Evolutionary conservation across 345 rosid genomes (phyloP), one percentile per base, ranked within the genome.

Genomic region (Citrus inodora): DNA sequence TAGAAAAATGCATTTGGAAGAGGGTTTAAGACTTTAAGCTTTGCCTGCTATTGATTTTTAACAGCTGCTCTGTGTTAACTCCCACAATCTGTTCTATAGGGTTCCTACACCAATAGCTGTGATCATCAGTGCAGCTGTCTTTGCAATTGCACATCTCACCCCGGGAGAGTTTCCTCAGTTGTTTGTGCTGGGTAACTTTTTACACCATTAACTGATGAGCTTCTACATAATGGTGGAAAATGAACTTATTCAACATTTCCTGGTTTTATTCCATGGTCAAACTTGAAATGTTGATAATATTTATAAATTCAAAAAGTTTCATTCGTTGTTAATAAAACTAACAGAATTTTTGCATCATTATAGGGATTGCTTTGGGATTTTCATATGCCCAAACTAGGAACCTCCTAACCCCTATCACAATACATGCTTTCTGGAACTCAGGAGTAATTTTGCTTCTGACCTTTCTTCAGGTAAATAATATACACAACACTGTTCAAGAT

Each of bases 131-230:
- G 93, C 98, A 46, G 97, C 97, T 79, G 97, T 88, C 64, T 96
- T 96, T 85, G 97, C 97, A 7, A 79, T 92, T 66, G 99, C 99
- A 28, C 98, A 94, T 81, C 90, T 93, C 75, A 89, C 98, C 70
- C 97, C 93, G 2, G 97, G 97, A 80, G 90, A 94, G 86, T 96
- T 96, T 81, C 97, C 98, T 27, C 97, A 91, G 87, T 85, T 96
- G 59, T 94, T 91, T 84, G 83, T 92, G 28, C 82, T 94, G 75
- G 97, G 98, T 96, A 85, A 82, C 56, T 68, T 27, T 38, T 62
- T 32, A 68, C 32, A 60, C n/a, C 66, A 37, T 42, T 42, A 70
- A 9, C 61, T 21, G 58, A 71, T 30, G 38, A 67, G 30, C 11
- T 13, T 32, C 67, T 62, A 30, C 22, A 56, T 7, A 13, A 38